Conservation (phyloP, 768 basidiomycete species). For the Tricholoma hemisulphureum region DNA sequence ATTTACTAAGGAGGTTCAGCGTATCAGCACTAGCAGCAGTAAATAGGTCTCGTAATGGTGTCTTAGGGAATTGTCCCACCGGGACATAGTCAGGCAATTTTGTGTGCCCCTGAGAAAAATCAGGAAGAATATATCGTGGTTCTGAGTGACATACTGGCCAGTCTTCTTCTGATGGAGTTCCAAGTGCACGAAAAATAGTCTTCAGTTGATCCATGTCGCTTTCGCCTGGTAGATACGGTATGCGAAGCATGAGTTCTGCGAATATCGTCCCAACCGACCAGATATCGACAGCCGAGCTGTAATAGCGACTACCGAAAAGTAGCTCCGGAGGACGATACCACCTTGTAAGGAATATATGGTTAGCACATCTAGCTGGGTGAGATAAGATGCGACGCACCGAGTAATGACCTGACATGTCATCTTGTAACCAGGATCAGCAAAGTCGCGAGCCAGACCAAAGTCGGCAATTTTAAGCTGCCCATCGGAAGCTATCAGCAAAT, state of each 20-base stretch:
- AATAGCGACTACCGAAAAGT: conserved; percentile 86
- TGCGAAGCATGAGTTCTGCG: conserved; percentile 94
- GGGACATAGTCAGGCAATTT: conserved; percentile 88
- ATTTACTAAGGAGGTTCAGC: conserved; percentile 75
- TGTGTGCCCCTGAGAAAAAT: conserved; percentile 67
- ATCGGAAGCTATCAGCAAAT: conserved; percentile 87
- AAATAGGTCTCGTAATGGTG: conserved; percentile 82
- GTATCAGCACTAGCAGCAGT: conserved; percentile 87
- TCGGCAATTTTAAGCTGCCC: conserved; percentile 97
- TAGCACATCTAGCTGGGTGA: conserved; percentile 8
- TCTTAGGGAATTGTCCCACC: conserved; percentile 82
- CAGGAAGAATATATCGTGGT: background rate
- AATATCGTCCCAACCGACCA: conserved; percentile 99
- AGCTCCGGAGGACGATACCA: conserved; percentile 99
- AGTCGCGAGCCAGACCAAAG: conserved; percentile 97
- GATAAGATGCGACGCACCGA: conserved; percentile 50
- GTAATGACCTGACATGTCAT: conserved; percentile 99
- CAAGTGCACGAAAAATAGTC: conserved; percentile 90
- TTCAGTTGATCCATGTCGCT: conserved; percentile 97
- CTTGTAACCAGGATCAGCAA: conserved; percentile 89
- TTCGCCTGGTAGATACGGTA: conserved; percentile 93
- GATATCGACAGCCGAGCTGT: conserved; percentile 88
- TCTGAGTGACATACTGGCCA: conserved; percentile 74
- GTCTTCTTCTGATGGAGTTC: conserved; percentile 94
- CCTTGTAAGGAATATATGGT: conserved; percentile 37